phyloP scores from a whole-genome alignment of 345 rosid genomes.

The Alliaria petiolata region DNA sequence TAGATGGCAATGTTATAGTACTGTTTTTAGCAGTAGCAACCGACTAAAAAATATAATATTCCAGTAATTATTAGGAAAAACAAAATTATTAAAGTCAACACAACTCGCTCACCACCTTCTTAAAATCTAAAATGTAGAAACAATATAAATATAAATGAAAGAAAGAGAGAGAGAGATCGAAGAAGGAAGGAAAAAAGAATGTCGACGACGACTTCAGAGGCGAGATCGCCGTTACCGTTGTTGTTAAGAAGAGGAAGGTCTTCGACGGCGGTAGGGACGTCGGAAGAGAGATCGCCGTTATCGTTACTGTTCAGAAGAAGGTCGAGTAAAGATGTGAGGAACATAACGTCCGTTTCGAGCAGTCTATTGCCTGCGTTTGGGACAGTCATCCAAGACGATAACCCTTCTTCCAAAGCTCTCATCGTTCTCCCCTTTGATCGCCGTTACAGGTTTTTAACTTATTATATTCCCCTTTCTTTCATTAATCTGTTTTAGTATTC shows the following conservation, averaged over 20 bases:
- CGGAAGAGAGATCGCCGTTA: constrained; percentile 39
- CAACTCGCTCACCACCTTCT: not conserved
- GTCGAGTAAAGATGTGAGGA: constrained; percentile 56
- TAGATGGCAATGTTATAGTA: no score
- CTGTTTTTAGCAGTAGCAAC: no score
- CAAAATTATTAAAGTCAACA: constrained; percentile 7
- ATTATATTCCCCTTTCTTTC: not conserved
- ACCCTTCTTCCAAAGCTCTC: constrained; percentile 43
- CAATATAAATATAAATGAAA: not conserved
- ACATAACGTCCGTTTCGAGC: constrained; percentile 70
- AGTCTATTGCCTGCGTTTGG: constrained; percentile 91
- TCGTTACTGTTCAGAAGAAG: constrained; percentile 52
- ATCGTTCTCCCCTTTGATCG: constrained; percentile 77
- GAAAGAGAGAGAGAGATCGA: not conserved
- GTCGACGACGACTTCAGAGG: constrained; percentile 33
- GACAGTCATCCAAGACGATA: constrained; percentile 49
- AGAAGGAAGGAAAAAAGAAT: constrained; percentile 26
- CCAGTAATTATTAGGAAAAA: not conserved
- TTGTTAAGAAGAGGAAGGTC: constrained; percentile 44
- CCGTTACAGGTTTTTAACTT: constrained; percentile 87
- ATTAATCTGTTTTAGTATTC: no score
- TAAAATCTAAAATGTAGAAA: not conserved
- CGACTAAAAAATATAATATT: no score
- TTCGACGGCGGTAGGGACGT: constrained; percentile 5
- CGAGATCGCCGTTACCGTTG: constrained; percentile 46